Base-by-base conservation (phyloP, 2,329 filamentous ascomycete genomes). In the Alternaria sp. region DNA sequence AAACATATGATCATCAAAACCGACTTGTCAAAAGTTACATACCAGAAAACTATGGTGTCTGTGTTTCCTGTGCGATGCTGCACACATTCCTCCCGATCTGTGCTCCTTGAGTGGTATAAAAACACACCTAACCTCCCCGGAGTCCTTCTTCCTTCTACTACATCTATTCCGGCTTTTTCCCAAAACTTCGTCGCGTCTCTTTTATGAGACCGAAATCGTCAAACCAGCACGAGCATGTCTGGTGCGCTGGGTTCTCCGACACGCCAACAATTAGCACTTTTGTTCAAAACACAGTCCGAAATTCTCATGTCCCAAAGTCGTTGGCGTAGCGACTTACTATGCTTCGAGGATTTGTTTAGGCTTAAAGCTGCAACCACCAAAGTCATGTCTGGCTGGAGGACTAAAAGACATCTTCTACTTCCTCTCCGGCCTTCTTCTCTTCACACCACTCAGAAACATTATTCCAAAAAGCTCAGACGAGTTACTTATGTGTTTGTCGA, bases 251-350 rank as follows among this genome's bases (percentile, higher is more conserved):
- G n/a, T n/a, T n/a, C n/a, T n/a, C n/a, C n/a, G n/a, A n/a, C n/a
- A n/a, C n/a, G n/a, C n/a, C n/a, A n/a, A n/a, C n/a, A n/a, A n/a
- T n/a, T n/a, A n/a, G n/a, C n/a, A n/a, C n/a, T n/a, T n/a, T n/a
- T n/a, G n/a, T n/a, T n/a, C n/a, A n/a, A n/a, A n/a, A n/a, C n/a
- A n/a, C n/a, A n/a, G n/a, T n/a, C n/a, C n/a, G n/a, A n/a, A n/a
- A n/a, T n/a, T n/a, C n/a, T n/a, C n/a, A n/a, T 36, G 30, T 4
- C 30, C 30, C 30, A 36, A 15, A 15, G 1, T 3, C 30, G 2
- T 36, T n/a, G 13, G 3, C 32, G 1, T 1, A n/a, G 6, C 4
- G 15, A 0, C 15, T 9, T n/a, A 36, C 2, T 10, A 5, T 2
- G 2, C 1, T n/a, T 36, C 15, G 15, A 36, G 32, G 4, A 36